Evolutionary conservation across 257 asterid species (phyloP).

Genomic region (Gardenia jasminoides): DNA sequence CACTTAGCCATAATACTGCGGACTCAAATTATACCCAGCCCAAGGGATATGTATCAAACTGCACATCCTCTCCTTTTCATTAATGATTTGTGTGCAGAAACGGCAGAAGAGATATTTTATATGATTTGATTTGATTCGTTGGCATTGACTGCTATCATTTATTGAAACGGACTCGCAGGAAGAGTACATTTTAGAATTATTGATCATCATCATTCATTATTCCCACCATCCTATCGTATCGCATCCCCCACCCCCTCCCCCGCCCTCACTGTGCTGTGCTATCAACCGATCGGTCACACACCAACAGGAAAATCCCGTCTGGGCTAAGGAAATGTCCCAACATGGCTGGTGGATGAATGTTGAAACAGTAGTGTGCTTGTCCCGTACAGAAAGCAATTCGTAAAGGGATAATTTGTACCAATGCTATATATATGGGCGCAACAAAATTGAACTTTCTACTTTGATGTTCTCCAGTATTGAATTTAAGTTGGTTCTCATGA

Average conservation of each 20-base stretch:
- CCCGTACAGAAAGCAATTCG: neutral
- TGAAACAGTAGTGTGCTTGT: neutral
- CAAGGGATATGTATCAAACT: neutral
- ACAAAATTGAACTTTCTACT: neutral
- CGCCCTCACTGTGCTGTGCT: neutral
- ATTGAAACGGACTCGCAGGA: neutral
- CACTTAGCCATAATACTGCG: neutral
- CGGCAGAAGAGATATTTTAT: neutral
- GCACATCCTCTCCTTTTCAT: neutral
- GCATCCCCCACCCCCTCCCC: neutral
- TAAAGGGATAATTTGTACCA: no score
- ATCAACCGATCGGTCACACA: neutral
- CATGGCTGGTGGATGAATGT: neutral
- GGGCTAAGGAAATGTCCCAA: neutral
- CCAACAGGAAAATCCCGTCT: neutral
- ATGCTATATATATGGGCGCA: no score
- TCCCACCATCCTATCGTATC: neutral
- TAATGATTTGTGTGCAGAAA: conserved; percentile 4
- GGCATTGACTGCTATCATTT: conserved; percentile 19
- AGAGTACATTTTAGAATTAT: conserved; percentile 14
- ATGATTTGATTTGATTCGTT: conserved; percentile 6
- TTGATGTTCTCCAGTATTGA: neutral
- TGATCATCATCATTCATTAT: conserved; percentile 17
- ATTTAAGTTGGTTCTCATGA: neutral
- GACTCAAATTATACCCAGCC: neutral